These are phyloP conservation scores for Amaranthus palmeri DNA, from an alignment of 148 eudicot genomes.

Conservation along the genomic window DNA sequence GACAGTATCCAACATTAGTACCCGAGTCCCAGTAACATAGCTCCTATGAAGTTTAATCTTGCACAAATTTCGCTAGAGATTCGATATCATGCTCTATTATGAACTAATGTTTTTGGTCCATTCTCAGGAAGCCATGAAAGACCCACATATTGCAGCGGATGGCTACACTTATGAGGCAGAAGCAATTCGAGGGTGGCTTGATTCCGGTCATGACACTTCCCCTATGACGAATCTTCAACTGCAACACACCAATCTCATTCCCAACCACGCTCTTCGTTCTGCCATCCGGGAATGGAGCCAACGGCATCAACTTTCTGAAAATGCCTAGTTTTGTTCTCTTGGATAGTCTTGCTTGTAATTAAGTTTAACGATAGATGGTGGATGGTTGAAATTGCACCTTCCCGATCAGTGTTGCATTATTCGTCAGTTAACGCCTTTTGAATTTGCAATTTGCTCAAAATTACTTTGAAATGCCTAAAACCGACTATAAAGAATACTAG, in stretches of 20 bases:
- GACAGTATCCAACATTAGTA: too few species aligned
- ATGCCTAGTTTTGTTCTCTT: neutral
- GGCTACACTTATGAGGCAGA: slow-evolving; percentile 83
- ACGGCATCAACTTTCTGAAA: slow-evolving; percentile 8
- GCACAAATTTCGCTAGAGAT: neutral
- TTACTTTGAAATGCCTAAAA: too few species aligned
- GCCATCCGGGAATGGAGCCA: slow-evolving; percentile 90
- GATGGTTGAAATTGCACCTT: neutral
- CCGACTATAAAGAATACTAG: too few species aligned
- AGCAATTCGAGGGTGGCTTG: slow-evolving; percentile 77
- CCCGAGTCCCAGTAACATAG: too few species aligned
- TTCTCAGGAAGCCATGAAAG: slow-evolving; percentile 39
- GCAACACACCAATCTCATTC: slow-evolving; percentile 49
- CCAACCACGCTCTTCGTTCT: slow-evolving; percentile 79
- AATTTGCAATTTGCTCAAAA: too few species aligned
- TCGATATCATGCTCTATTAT: neutral
- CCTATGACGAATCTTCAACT: slow-evolving; percentile 81
- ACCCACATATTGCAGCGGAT: slow-evolving; percentile 77
- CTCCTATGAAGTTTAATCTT: too few species aligned
- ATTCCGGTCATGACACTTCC: slow-evolving; percentile 64
- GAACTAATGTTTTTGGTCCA: neutral
- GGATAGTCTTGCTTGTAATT: neutral
- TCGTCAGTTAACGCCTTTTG: too few species aligned
- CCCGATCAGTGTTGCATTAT: too few species aligned
- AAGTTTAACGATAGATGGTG: neutral